Conservation (phyloP, 345 rosid species). For the Citropsis articulata region DNA sequence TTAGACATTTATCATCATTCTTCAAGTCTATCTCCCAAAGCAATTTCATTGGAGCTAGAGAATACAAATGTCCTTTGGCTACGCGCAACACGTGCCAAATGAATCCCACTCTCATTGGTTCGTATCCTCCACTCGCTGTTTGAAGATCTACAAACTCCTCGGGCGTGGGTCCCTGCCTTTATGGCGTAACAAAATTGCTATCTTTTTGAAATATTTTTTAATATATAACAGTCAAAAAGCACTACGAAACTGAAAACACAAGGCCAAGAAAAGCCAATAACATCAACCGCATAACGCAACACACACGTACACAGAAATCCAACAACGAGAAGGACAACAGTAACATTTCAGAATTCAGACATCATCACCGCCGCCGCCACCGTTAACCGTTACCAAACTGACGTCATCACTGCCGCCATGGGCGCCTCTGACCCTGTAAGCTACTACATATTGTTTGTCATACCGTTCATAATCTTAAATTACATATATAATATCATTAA, state of each 20-base stretch:
- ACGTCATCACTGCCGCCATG: conserved; percentile 42
- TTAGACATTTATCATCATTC: too few species aligned
- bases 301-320: conserved; percentile 8
- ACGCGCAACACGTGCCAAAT: not conserved
- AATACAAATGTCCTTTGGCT: not conserved
- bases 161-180: not conserved
- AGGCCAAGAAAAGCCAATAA: not conserved
- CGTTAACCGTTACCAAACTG: conserved; percentile 32
- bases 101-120: not conserved
- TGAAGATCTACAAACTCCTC: too few species aligned
- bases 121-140: conserved; percentile 3
- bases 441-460: not conserved
- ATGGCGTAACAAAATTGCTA: not conserved
- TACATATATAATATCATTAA: not conserved
- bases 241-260: not conserved
- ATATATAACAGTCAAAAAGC: not conserved
- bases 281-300: conserved; percentile 11
- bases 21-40: not conserved
- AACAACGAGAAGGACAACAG: not conserved
- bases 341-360: conserved; percentile 22
- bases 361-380: conserved; percentile 20
- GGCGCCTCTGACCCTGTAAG: conserved; percentile 53
- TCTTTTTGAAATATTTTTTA: not conserved
- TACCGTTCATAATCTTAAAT: too few species aligned
- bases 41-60: not conserved